Base-by-base conservation (phyloP, 2,329 filamentous ascomycete species). In the Aspergillus amoenus region DNA sequence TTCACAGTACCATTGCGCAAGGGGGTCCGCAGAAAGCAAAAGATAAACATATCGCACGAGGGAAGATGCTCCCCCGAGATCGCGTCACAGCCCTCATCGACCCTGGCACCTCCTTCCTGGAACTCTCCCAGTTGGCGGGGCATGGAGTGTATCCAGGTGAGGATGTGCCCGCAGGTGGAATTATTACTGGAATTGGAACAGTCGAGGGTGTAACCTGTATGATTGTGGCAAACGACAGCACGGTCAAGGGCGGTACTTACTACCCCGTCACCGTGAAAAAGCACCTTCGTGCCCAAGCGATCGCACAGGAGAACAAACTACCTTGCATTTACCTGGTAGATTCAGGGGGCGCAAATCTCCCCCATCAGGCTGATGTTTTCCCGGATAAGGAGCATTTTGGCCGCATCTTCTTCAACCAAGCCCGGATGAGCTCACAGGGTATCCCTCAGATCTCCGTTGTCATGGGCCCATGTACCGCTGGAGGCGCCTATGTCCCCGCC, bases 241-340 rank as follows among this genome's bases (percentile, higher is more conserved):
- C 93, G 17, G 93, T 97, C 69, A 99, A 97, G 78, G 93, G 93
- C 52, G 93, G 93, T 22, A 96, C 93, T 2, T 99, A 99, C 77
- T 97, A 93, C 71, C 93, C 93, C 1, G 91, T 97, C 66, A 99
- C 93, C 0, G 91, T 97, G 58, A 97, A 97, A 80, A 99, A 99
- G 81, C 94, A 97, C 74, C 81, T 97, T 15, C 86, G 93, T 61
- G 93, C 93, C 4, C 94, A 99, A 75, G 87, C 89, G 27, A 89
- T 97, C 62, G 93, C 93, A 0, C 85, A 90, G 63, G 91, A 97
- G 73, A 97, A 97, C 74, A 88, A 76, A 58, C 73, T 89, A 9
- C 86, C 86, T 0, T 97, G 93, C 75, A 90, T 99, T 72, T 99
- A 97, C 76, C 83, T 99, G 22, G 94, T 97, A 56, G 93, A 99